Percentiles rank a stretch among this genome's conserved stretches.
phyloP scores from a whole-genome alignment of 805 yeast genomes.

The Cyberlindnera lachancei region DNA sequence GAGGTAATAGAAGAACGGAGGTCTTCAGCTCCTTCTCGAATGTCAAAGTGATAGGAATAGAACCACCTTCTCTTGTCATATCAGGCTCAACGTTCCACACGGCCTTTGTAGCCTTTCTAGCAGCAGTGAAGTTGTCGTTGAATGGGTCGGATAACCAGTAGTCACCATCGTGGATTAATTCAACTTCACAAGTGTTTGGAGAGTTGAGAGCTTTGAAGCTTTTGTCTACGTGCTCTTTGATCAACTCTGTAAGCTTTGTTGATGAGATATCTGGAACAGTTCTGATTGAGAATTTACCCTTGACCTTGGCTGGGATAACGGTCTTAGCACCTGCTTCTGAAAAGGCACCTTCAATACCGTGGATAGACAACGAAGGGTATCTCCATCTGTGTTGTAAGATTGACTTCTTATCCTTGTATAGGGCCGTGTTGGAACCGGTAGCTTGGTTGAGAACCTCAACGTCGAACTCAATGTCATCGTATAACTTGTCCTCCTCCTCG shows the following conservation, averaged over 20 bases:
- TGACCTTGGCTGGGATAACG: slow-evolving; percentile 91
- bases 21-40: slow-evolving; percentile 85
- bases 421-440: slow-evolving; percentile 78
- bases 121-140: slow-evolving; percentile 90
- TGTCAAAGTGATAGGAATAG: slow-evolving; percentile 93
- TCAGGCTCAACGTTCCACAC: slow-evolving; percentile 97
- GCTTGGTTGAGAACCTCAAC: slow-evolving; percentile 82
- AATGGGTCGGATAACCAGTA: slow-evolving; percentile 96
- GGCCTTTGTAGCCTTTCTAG: slow-evolving; percentile 84
- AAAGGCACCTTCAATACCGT: slow-evolving; percentile 98
- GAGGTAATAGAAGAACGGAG: slow-evolving; percentile 82
- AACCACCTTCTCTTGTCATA: slow-evolving; percentile 98
- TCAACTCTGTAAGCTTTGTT: slow-evolving; percentile 68
- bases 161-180: slow-evolving; percentile 87
- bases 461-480: slow-evolving; percentile 80
- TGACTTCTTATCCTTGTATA: slow-evolving; percentile 69
- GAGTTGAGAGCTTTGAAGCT: slow-evolving; percentile 64
- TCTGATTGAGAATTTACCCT: slow-evolving; percentile 93
- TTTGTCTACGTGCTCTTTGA: slow-evolving; percentile 59
- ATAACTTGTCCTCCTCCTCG: slow-evolving; percentile 65
- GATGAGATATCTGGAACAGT: slow-evolving; percentile 94
- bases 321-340: slow-evolving; percentile 95
- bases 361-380: slow-evolving; percentile 90
- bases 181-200: slow-evolving; percentile 65
- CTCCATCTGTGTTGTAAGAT: slow-evolving; percentile 99